Evolutionary conservation across 805 yeast species (phyloP).

Genomic region (Yarrowia porcina): DNA sequence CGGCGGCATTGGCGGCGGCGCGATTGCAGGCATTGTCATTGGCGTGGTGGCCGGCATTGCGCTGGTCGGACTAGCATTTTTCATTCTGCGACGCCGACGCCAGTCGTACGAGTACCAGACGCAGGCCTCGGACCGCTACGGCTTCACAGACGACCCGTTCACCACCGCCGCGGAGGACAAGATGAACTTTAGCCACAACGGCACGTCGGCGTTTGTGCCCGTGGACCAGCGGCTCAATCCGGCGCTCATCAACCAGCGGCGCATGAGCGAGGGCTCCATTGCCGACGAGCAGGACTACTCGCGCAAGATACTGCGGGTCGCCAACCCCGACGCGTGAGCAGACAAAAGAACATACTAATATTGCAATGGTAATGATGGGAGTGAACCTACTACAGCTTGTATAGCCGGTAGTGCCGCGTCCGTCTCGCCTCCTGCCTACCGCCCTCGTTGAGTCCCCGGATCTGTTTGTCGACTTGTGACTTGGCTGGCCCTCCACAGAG

Average conservation of each 20-base stretch:
- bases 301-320: constrained; percentile 76
- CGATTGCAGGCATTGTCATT: constrained; percentile 60
- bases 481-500: background rate
- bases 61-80: constrained; percentile 42
- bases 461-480: no score
- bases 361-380: background rate
- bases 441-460: background rate
- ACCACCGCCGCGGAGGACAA: constrained; percentile 35
- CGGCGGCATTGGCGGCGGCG: constrained; percentile 43
- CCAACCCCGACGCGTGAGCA: constrained; percentile 69
- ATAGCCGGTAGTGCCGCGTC: no score
- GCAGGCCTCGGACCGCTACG: constrained; percentile 17
- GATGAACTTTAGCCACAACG: constrained; percentile 27
- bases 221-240: constrained; percentile 70
- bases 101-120: constrained; percentile 41
- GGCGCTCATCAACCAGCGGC: constrained; percentile 73
- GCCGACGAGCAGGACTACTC: constrained; percentile 84
- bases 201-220: constrained; percentile 34
- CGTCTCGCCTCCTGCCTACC: background rate
- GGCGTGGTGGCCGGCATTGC: constrained; percentile 51
- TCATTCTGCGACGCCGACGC: constrained; percentile 46
- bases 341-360: background rate
- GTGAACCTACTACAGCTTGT: no score
- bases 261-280: constrained; percentile 79
- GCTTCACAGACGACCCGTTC: constrained; percentile 40